Percentiles rank a stretch among this genome's conserved stretches.
phyloP scores from a whole-genome alignment of 345 rosid species.

The Turnera subulata region DNA sequence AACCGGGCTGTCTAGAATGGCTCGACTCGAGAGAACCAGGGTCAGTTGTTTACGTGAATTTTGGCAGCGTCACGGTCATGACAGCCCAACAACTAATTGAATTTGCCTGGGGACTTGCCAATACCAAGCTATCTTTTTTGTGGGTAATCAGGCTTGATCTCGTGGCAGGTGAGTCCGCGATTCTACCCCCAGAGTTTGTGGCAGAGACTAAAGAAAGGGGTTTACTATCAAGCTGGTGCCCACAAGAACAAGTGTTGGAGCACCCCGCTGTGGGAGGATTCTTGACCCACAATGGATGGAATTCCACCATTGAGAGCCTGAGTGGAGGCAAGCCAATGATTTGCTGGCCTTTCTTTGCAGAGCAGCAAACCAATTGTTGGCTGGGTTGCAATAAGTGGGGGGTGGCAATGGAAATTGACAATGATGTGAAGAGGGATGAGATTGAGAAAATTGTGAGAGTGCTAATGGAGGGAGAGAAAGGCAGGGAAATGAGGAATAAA shows the following conservation, averaged over 20 bases:
- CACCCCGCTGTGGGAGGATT: constrained; percentile 20
- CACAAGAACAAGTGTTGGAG: constrained; percentile 15
- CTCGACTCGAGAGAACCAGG: constrained; percentile 7
- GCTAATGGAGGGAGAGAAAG: constrained; percentile 20
- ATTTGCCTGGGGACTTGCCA: constrained; percentile 26
- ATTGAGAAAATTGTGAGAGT: constrained; percentile 16
- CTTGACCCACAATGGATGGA: constrained; percentile 22
- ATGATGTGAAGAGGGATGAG: constrained; percentile 6
- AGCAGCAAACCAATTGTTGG: constrained; percentile 17
- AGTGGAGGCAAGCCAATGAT: constrained; percentile 4
- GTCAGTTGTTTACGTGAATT: constrained; percentile 12
- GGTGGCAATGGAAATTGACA: constrained; percentile 11
- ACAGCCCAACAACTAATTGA: constrained; percentile 14
- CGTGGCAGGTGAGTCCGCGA: not conserved
- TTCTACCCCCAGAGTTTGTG: constrained; percentile 16
- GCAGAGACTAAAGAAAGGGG: constrained; percentile 13
- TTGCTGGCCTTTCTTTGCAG: constrained; percentile 23
- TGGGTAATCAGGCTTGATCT: constrained; percentile 31
- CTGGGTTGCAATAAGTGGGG: constrained; percentile 14
- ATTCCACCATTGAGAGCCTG: constrained; percentile 6
- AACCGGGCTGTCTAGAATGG: constrained; percentile 10
- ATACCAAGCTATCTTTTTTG: constrained; percentile 9
- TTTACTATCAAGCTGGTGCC: constrained; percentile 9
- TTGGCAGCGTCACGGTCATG: constrained; percentile 15
- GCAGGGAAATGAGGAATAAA: constrained; percentile 8